These are phyloP conservation scores for Dioscorea dumetorum DNA, from an alignment of 106 monocot species.

Conservation along the genomic window DNA sequence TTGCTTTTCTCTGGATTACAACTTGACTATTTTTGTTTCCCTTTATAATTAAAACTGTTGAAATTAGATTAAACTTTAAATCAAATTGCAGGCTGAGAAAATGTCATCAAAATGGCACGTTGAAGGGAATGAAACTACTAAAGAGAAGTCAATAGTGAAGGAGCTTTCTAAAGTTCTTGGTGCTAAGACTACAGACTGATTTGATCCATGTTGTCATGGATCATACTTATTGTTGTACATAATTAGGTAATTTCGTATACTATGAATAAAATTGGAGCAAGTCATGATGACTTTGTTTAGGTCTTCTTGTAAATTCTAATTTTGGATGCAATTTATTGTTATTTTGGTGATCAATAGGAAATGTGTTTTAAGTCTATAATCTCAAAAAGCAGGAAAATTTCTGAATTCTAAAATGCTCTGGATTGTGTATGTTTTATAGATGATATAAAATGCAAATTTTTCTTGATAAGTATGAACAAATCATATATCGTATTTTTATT, in stretches of 20 bases:
- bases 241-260: neutral
- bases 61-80: neutral
- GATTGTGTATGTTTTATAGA: too few species aligned
- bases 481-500: too few species aligned
- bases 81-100: slow-evolving; percentile 22
- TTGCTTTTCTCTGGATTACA: neutral
- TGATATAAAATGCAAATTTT: too few species aligned
- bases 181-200: slow-evolving; percentile 13
- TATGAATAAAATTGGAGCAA: neutral
- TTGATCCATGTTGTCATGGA: neutral
- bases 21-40: neutral
- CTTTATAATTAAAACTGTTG: neutral
- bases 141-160: slow-evolving; percentile 28
- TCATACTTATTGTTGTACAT: neutral
- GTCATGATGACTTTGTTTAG: too few species aligned
- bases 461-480: too few species aligned
- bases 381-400: too few species aligned
- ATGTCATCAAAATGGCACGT: slow-evolving; percentile 27
- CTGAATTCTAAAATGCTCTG: too few species aligned
- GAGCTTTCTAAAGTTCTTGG: slow-evolving; percentile 32
- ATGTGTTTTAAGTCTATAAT: too few species aligned
- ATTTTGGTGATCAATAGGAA: too few species aligned
- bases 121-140: slow-evolving; percentile 11
- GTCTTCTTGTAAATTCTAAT: too few species aligned
- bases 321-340: too few species aligned